phyloP scores from a whole-genome alignment of 106 monocot genomes.

The Chionographis japonica region DNA sequence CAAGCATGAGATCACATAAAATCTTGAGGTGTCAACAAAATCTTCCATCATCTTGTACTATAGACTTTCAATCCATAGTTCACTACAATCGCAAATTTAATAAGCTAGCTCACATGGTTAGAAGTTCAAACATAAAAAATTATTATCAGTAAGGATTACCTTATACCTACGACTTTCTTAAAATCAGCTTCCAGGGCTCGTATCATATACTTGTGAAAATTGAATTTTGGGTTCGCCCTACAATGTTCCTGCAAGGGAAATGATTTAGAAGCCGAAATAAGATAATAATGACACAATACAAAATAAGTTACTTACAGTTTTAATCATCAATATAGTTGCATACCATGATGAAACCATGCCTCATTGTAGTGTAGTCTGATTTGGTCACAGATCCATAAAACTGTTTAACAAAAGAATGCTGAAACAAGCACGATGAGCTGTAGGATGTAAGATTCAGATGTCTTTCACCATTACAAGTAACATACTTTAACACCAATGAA shows the following conservation, averaged over 20 bases:
- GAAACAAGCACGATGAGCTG: constrained; percentile 21
- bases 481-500: too few species aligned
- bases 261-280: background rate
- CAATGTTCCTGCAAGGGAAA: constrained; percentile 34
- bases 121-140: background rate
- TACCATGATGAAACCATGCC: constrained; percentile 85
- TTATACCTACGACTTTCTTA: constrained; percentile 82
- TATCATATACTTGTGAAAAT: constrained; percentile 66
- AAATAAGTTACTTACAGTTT: too few species aligned
- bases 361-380: constrained; percentile 80
- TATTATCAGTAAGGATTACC: constrained; percentile 20
- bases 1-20: background rate
- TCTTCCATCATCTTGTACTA: background rate
- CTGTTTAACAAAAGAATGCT: constrained; percentile 87
- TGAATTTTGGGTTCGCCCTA: constrained; percentile 38
- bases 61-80: too few species aligned
- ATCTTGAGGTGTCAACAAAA: background rate
- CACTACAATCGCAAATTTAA: background rate
- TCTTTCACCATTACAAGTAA: background rate
- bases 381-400: constrained; percentile 78
- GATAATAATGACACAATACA: background rate
- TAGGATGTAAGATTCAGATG: background rate
- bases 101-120: too few species aligned
- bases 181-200: constrained; percentile 65
- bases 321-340: background rate